A percentile compares a stretch with the other conserved stretches of the same genome.
phyloP scores from a whole-genome alignment of 2,329 filamentous ascomycete genomes.

The Phyllosticta citribraziliensis region DNA sequence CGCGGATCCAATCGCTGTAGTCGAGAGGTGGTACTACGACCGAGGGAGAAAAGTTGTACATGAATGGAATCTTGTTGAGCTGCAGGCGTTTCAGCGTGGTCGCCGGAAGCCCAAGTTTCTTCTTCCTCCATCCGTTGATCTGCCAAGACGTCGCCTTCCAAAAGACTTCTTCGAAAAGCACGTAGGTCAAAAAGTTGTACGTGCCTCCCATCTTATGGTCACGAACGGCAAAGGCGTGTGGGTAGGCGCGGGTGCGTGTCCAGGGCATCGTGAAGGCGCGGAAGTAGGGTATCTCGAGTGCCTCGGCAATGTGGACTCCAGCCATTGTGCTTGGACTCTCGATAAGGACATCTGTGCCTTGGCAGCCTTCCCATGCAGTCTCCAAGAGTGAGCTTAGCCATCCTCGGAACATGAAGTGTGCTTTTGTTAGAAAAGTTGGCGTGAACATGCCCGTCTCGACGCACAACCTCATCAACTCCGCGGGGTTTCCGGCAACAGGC shows the following conservation, averaged over 20 bases:
- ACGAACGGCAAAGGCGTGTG: constrained; percentile 89
- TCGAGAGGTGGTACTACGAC: constrained; percentile 93
- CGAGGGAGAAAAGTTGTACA: constrained; percentile 92
- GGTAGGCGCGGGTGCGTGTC: constrained; percentile 91
- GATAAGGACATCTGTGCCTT: constrained; percentile 81
- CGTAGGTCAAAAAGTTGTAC: constrained; percentile 91
- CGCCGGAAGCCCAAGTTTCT: constrained; percentile 63
- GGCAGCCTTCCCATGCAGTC: constrained; percentile 74
- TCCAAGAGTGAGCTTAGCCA: constrained; percentile 86
- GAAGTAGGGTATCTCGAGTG: constrained; percentile 87
- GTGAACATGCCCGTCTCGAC: constrained; percentile 98
- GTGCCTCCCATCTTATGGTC: constrained; percentile 89
- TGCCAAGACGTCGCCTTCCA: constrained; percentile 90
- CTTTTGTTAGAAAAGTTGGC: constrained; percentile 78
- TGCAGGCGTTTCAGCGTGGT: constrained; percentile 87
- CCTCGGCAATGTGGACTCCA: constrained; percentile 94
- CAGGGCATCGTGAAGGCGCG: constrained; percentile 98
- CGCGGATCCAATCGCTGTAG: constrained; percentile 94
- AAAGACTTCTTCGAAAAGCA: constrained; percentile 94
- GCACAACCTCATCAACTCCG: constrained; percentile 89
- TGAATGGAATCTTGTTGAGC: constrained; percentile 91
- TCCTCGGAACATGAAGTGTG: constrained; percentile 63
- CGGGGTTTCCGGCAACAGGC: constrained; percentile 80
- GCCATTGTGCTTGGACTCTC: constrained; percentile 96
- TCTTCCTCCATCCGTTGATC: constrained; percentile 86